phyloP scores from a whole-genome alignment of 495 filamentous ascomycete species.

The Emericellopsis terricola region DNA sequence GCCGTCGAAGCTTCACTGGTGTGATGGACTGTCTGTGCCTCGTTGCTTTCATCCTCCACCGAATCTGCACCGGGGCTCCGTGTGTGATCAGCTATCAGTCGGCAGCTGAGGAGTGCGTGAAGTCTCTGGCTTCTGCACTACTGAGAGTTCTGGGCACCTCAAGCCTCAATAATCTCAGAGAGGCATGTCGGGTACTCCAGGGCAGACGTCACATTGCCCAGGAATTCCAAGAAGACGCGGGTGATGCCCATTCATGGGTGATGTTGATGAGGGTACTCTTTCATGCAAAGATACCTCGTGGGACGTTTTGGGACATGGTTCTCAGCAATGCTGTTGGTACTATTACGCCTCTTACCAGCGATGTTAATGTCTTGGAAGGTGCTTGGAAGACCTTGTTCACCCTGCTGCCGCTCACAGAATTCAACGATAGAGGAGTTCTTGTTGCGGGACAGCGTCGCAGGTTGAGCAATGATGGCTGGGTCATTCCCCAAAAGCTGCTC shows the following conservation, averaged over 20 bases:
- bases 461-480: constrained; percentile 50
- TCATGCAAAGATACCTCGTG: constrained; percentile 21
- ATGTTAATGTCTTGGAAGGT: constrained; percentile 45
- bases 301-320: constrained; percentile 39
- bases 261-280: constrained; percentile 41
- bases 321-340: too few species aligned
- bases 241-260: constrained; percentile 45
- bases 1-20: too few species aligned
- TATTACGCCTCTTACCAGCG: too few species aligned
- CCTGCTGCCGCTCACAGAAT: constrained; percentile 55
- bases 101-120: constrained; percentile 24
- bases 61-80: constrained; percentile 12
- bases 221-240: constrained; percentile 43
- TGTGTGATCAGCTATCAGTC: constrained; percentile 12
- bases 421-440: constrained; percentile 49
- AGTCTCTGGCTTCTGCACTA: constrained; percentile 15
- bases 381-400: constrained; percentile 61
- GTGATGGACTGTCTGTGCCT: constrained; percentile 11
- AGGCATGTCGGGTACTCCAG: too few species aligned
- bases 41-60: constrained; percentile 13
- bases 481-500: constrained; percentile 43
- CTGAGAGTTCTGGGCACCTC: constrained; percentile 22
- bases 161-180: constrained; percentile 33
- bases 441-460: constrained; percentile 36
- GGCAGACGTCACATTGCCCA: constrained; percentile 39